Evolutionary conservation across 345 rosid genomes (phyloP), one percentile per base, ranked within the genome.

Genomic region (Rhodamnia argentea): DNA sequence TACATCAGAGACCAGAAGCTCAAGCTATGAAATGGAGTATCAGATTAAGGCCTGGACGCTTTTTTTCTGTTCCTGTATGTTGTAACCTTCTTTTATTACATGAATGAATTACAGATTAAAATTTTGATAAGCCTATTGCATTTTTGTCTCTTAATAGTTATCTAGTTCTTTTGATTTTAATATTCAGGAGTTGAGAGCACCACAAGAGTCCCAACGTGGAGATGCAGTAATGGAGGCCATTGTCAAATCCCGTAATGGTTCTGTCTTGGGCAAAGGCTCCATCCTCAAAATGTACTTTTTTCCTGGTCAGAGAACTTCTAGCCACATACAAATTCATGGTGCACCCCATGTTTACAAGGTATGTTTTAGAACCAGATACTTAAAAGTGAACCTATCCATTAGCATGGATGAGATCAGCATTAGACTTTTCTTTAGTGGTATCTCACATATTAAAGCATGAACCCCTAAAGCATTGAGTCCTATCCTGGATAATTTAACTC

Each of bases 11-110:
- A 90, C 92, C 96, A 1, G 99, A 97, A 92, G 96, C 94, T 85
- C 99, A 96, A 92, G 96, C 96, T 74, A 97, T 97, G 98, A 96
- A 97, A 86, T 94, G 98, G 99, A 94, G 99, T 94, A 95, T 97
- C 89, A 93, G 98, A 92, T 89, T 94, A 83, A 93, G 96, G 92
- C 97, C 99, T 85, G 99, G 99, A 56, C 93, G 98, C 29, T 95
- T 94, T 91, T 95, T 97, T 83, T 91, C 98, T 53, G 88, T 96
- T 84, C 99, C 99, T 76, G 99, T 97, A 92, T 88, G 86, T 70
- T 89, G 83, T 24, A 20, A n/a, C 81, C 37, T 87, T 84, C 85
- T 76, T 89, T 86, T 47, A 84, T 84, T 29, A 70, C 20, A 52
- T 84, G 27, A 57, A 20, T 55, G 22, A 57, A 44, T 81, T 87